phyloP scores from a whole-genome alignment of 1,139 yeast genomes.

The Hyphopichia pseudoburtonii region DNA sequence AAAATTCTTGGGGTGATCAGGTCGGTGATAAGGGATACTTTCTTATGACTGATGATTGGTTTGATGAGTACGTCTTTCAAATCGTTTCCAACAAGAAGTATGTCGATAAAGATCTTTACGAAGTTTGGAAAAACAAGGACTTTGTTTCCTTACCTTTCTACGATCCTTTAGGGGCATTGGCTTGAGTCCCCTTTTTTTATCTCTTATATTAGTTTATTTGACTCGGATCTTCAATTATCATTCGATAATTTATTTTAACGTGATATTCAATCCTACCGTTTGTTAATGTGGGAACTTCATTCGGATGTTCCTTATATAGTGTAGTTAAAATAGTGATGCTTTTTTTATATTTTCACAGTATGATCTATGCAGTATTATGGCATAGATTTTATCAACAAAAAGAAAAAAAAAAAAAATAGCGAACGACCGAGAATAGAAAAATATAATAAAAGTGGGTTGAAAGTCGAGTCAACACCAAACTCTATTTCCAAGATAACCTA shows the following conservation, averaged over 20 bases:
- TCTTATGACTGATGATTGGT: conserved; percentile 81
- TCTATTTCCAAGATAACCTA: too few species aligned
- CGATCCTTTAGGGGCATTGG: conserved; percentile 89
- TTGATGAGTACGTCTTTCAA: conserved; percentile 81
- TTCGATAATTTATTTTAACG: not conserved
- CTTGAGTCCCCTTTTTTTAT: conserved; percentile 28
- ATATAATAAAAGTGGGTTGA: too few species aligned
- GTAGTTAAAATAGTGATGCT: too few species aligned
- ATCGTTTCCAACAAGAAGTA: conserved; percentile 65
- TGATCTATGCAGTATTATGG: too few species aligned
- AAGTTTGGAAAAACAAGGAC: conserved; percentile 49
- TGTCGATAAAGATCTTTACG: conserved; percentile 43
- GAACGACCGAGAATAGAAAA: too few species aligned
- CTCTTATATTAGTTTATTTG: not conserved
- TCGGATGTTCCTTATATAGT: too few species aligned
- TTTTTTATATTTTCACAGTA: too few species aligned
- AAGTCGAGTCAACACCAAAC: too few species aligned
- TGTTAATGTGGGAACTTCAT: too few species aligned
- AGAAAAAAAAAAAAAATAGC: too few species aligned
- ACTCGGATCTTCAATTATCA: not conserved
- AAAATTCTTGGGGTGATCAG: conserved; percentile 84
- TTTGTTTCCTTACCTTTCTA: conserved; percentile 68
- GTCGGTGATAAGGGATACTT: conserved; percentile 74
- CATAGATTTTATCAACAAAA: too few species aligned
- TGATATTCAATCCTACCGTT: not conserved